These are phyloP conservation scores for Melanomma pulvis-pyrius DNA, from an alignment of 495 filamentous ascomycete genomes.

Conservation along the genomic window DNA sequence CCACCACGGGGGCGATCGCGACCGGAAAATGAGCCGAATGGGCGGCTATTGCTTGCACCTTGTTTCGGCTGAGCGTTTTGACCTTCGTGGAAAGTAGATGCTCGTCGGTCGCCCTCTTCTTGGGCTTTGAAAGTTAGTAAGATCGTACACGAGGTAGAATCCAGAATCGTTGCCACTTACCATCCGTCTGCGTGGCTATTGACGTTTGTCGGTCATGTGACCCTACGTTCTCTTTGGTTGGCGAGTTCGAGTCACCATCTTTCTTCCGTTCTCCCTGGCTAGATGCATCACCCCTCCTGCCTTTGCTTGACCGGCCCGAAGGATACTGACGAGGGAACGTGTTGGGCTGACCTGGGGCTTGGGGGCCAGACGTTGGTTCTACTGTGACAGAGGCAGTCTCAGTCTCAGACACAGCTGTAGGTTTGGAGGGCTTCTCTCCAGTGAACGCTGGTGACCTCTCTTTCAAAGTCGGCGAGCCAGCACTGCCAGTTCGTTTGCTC, in stretches of 20 bases:
- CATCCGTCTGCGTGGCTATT: conserved; percentile 41
- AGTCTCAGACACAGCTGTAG: conserved; percentile 33
- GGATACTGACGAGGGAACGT: conserved; percentile 30
- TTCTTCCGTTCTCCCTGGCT: conserved; percentile 46
- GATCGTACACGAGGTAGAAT: background rate
- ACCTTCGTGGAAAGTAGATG: conserved; percentile 11
- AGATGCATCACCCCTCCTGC: conserved; percentile 17
- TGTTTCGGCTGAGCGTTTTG: conserved; percentile 18
- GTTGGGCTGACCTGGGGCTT: conserved; percentile 18
- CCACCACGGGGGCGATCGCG: conserved; percentile 40
- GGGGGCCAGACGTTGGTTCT: conserved; percentile 13
- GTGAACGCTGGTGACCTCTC: conserved; percentile 12
- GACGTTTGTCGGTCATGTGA: conserved; percentile 41
- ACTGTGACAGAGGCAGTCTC: conserved; percentile 16
- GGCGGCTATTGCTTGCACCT: conserved; percentile 17
- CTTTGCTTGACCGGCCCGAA: conserved; percentile 18
- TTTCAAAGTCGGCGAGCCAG: conserved; percentile 41
- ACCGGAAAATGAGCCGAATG: conserved; percentile 25
- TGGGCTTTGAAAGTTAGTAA: background rate
- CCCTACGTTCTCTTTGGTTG: conserved; percentile 24
- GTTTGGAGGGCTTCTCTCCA: conserved; percentile 49
- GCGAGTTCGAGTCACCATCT: conserved; percentile 33
- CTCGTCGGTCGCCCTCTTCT: conserved; percentile 29
- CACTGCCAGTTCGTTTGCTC: conserved; percentile 52
- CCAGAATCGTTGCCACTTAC: conserved; percentile 9